These are phyloP conservation scores for Calonectria naviculata DNA, from an alignment of 2,329 filamentous ascomycete genomes.

Conservation along the genomic window DNA sequence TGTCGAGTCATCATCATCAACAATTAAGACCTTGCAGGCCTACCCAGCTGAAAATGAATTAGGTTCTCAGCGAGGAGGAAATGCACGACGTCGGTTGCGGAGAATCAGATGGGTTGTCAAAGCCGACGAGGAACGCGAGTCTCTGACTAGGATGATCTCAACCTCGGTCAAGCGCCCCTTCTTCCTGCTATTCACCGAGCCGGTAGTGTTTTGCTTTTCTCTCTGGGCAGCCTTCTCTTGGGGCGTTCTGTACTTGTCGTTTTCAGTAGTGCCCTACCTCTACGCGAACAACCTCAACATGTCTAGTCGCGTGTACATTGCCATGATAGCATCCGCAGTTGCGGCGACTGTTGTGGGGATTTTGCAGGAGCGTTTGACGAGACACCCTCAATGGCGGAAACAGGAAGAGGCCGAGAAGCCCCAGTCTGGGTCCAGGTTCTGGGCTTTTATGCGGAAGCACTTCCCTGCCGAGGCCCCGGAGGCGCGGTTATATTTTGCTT, in stretches of 20 bases:
- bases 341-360: conserved; percentile 77
- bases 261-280: conserved; percentile 83
- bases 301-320: conserved; percentile 77
- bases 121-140: conserved; percentile 80
- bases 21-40: conserved; percentile 26
- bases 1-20: conserved; percentile 35
- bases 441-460: conserved; percentile 56
- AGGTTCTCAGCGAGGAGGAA: not conserved
- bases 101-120: conserved; percentile 85
- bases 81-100: conserved; percentile 25
- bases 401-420: conserved; percentile 30
- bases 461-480: conserved; percentile 73
- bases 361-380: conserved; percentile 76
- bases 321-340: conserved; percentile 75
- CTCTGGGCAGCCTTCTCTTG: conserved; percentile 92
- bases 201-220: conserved; percentile 87
- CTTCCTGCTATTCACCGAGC: conserved; percentile 79
- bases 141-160: conserved; percentile 75
- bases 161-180: conserved; percentile 84
- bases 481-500: conserved; percentile 84
- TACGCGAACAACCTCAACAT: conserved; percentile 75
- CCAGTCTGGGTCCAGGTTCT: conserved; percentile 49
- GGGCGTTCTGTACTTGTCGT: conserved; percentile 89
- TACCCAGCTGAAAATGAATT: conserved; percentile 20
- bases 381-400: conserved; percentile 50